Evolutionary conservation across 495 filamentous ascomycete genomes (phyloP), one percentile per base, ranked within the genome.

Genomic region (Coniosporium apollinis): DNA sequence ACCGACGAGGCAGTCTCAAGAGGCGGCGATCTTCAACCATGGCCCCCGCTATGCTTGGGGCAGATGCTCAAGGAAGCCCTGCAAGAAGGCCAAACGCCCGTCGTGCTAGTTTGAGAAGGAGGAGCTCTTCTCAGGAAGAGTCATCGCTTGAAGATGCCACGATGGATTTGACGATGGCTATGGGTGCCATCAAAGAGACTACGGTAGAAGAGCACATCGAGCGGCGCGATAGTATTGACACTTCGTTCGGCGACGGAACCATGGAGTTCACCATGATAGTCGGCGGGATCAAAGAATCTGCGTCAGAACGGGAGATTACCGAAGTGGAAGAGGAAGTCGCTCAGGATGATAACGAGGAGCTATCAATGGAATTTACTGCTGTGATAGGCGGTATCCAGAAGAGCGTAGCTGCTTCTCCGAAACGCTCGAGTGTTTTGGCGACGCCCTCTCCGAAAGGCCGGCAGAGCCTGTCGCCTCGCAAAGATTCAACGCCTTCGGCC

Each of bases 301-400:
- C 31, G 4, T 46, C 28, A 26, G 25, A 25, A 6, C 41, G 42
- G 32, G 36, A 46, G 30, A 45, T 19, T 31, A 52, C 51, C 36
- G 42, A 37, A 26, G 38, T 45, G 21, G 69, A 64, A 16, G 74
- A 84, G 24, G 65, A 72, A 48, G 13, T 34, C 18, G 37, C 36
- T 5, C 22, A 32, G 7, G 41, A 37, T 17, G 41, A 41, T 29
- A 63, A 71, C 28, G 73, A 76, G 50, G 79, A 77, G 33, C 69
- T 87, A 63, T 79, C 78, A 2, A 85, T 85, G 79, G 82, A 85
- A 39, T 67, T 87, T 34, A 91, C 81, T 0, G 69, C 72, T 24
- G 76, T 72, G 0, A 57, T 86, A 37, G 81, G 80, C 5, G 72
- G 70, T 33, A 61, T 85, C 19, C n/a, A n/a, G n/a, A n/a, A n/a